Conservation (phyloP, 192 early-diverging fungal genomes). For the Coemansia sp. region DNA sequence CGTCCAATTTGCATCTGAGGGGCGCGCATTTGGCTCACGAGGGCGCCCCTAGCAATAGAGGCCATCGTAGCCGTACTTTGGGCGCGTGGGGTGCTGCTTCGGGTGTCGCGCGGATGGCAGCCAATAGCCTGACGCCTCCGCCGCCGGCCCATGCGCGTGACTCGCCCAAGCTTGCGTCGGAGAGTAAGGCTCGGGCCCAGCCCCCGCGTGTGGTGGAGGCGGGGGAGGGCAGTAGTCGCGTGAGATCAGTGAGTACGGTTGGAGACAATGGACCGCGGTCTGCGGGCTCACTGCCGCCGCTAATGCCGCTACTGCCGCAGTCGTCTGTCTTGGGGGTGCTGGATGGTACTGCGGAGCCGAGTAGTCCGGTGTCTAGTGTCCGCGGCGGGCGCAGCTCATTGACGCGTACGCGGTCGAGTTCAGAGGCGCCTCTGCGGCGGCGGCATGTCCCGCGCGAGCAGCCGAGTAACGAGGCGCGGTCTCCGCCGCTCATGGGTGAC, state of each 20-base stretch:
- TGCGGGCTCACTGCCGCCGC: not conserved
- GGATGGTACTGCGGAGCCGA: constrained; percentile 49
- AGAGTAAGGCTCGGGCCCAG: not conserved
- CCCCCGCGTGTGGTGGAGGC: not conserved
- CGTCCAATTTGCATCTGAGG: not conserved
- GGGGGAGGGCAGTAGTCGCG: not conserved
- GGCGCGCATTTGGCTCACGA: not conserved
- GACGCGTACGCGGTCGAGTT: constrained; percentile 49
- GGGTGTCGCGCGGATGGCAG: constrained; percentile 7
- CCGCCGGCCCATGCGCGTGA: constrained; percentile 17
- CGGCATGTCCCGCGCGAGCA: constrained; percentile 10
- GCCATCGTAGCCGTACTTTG: constrained; percentile 13
- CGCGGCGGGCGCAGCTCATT: constrained; percentile 17
- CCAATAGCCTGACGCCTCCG: constrained; percentile 13
- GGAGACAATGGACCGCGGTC: not conserved
- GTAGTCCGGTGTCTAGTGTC: constrained; percentile 7
- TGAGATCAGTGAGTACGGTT: not conserved
- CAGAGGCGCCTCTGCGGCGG: constrained; percentile 37
- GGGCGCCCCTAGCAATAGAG: not conserved
- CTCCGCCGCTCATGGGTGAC: constrained; percentile 18
- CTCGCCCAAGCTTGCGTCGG: constrained; percentile 12
- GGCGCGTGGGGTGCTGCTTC: constrained; percentile 21
- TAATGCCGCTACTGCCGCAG: not conserved
- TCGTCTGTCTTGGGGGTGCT: constrained; percentile 45
- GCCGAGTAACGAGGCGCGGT: not conserved